Conservation (phyloP, 352 stramenopile genomes). For the Peronospora farinosa region DNA sequence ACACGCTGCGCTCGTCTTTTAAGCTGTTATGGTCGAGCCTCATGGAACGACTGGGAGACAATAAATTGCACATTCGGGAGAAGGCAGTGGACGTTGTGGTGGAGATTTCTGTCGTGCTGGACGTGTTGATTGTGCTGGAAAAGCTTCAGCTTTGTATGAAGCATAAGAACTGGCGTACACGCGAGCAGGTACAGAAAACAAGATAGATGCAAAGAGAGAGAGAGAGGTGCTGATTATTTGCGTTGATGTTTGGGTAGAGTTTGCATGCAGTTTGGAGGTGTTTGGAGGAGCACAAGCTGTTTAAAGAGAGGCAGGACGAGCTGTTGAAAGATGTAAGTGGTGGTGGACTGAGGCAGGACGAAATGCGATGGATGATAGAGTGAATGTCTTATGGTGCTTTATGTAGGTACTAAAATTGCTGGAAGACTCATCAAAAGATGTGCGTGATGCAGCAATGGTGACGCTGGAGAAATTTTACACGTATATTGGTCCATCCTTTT, state of each 20-base stretch:
- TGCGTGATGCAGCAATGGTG: conserved; percentile 61
- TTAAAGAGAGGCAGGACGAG: conserved; percentile 46
- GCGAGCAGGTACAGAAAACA: conserved; percentile 52
- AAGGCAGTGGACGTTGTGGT: conserved; percentile 74
- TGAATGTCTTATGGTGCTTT: conserved; percentile 3
- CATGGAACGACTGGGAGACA: conserved; percentile 72
- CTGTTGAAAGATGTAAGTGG: conserved; percentile 48
- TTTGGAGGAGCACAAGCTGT: conserved; percentile 46
- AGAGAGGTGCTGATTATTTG: not conserved
- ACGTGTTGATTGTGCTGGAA: conserved; percentile 53
- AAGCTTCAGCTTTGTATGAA: conserved; percentile 32
- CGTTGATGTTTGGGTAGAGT: conserved; percentile 24
- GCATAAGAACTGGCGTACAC: conserved; percentile 83
- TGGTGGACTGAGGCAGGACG: not conserved
- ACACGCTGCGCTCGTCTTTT: conserved; percentile 42
- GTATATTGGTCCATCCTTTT: conserved; percentile 54
- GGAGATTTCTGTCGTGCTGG: conserved; percentile 53
- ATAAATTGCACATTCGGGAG: conserved; percentile 61
- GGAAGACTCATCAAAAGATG: conserved; percentile 81
- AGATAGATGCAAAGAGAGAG: not conserved
- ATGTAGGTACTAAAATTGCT: conserved; percentile 54
- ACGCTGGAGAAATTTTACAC: conserved; percentile 72
- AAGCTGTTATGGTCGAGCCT: conserved; percentile 66
- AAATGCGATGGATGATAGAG: not conserved
- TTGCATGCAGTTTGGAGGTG: conserved; percentile 61